Base-by-base conservation (phyloP, 805 yeast genomes). In the Barnettozyma sp. region DNA sequence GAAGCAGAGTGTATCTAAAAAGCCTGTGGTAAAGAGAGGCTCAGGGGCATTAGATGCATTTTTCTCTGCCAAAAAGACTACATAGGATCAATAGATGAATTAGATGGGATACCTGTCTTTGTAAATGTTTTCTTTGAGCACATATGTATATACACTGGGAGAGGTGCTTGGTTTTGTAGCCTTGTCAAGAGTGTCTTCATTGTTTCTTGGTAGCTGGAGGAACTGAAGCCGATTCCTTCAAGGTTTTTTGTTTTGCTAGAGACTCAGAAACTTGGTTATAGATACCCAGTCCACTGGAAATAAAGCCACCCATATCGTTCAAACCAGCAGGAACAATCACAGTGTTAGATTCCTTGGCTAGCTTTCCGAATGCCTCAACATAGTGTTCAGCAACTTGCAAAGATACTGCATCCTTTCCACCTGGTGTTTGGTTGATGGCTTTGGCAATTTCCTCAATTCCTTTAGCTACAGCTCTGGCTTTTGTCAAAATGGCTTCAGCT, bases 331-430 rank as follows among this genome's bases (percentile, higher is more conserved):
- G 95, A 18, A 84, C 68, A 24, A 84, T 78, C 13, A 85, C 69
- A 1, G 92, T 81, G 52, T 82, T 84, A 22, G 80, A 62, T 56
- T 82, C 90, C 63, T 84, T 83, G 18, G 94, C 94, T 49, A 84
- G 66, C 49, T 83, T 78, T 33, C 82, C 80, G 54, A 85, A 84
- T 22, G 90, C 84, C 36, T 77, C 82, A 42, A 84, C 82, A 56
- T 84, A 84, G 53, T 79, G 82, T 54, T 82, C 88, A 12, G 95
- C 94, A 28, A 84, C 77, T 56, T 79, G 86, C 44, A 85, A 68
- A 15, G 80, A 65, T 24, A 84, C 86, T 8, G 94, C 94, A 32
- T 81, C 82, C 38, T 60, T 61, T 30, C 92, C 88, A 39, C 82
- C 81, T 6, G 82, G 77, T 22, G 84, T 75, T 35, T 70, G 69